phyloP scores from a whole-genome alignment of 148 eudicot genomes.

The Polygonum aviculare region DNA sequence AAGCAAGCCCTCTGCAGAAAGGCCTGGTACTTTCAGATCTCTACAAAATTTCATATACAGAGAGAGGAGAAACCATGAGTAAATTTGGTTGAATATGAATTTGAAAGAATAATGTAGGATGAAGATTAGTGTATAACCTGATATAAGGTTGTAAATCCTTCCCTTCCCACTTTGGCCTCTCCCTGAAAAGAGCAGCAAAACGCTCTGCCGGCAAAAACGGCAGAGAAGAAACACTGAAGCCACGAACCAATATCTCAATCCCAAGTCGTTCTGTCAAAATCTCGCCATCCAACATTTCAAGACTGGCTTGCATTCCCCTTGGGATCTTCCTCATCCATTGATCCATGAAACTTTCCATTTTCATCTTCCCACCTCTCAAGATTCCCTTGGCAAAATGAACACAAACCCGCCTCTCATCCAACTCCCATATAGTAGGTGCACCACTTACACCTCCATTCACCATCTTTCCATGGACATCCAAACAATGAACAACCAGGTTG shows the following conservation, averaged over 20 bases:
- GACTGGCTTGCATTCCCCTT: constrained; percentile 44
- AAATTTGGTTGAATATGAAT: background rate
- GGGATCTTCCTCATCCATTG: constrained; percentile 66
- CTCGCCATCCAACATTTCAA: constrained; percentile 85
- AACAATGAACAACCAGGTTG: constrained; percentile 56
- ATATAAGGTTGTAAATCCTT: constrained; percentile 88
- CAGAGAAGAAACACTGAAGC: constrained; percentile 69
- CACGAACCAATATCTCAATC: constrained; percentile 56
- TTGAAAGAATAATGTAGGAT: background rate
- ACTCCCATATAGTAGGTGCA: constrained; percentile 30
- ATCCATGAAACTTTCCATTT: constrained; percentile 55
- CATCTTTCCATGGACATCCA: constrained; percentile 42
- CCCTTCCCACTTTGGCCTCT: constrained; percentile 88
- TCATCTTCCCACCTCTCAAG: constrained; percentile 52
- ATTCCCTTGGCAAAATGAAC: constrained; percentile 70
- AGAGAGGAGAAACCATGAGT: background rate
- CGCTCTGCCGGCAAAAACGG: constrained; percentile 82
- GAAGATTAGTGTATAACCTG: constrained; percentile 33
- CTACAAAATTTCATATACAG: constrained; percentile 25
- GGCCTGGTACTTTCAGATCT: constrained; percentile 87
- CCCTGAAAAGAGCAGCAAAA: constrained; percentile 60
- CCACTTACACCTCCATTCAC: constrained; percentile 20
- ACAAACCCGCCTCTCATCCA: constrained; percentile 68
- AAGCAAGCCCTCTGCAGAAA: constrained; percentile 81
- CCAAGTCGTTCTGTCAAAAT: constrained; percentile 75